Evolutionary conservation across 2,329 filamentous ascomycete species (phyloP).

Genomic region (Exophiala sp.): DNA sequence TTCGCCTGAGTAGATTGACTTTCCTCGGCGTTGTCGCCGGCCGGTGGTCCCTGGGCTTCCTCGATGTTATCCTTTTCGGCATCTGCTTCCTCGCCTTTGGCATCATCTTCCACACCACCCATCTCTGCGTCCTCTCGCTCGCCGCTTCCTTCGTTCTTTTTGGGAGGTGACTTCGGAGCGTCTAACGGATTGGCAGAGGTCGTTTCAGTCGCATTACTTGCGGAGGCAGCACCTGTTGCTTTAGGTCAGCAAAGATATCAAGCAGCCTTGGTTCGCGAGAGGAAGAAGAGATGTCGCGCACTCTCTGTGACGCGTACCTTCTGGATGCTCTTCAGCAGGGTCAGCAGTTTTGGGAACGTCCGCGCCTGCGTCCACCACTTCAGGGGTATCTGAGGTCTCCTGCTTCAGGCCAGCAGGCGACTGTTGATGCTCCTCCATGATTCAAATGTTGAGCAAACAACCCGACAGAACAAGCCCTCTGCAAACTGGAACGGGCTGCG

Average conservation of each 20-base stretch:
- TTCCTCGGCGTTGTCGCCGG: slow-evolving; percentile 44
- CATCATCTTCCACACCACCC: slow-evolving; percentile 54
- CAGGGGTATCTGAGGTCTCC: slow-evolving; percentile 15
- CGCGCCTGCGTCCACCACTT: slow-evolving; percentile 2
- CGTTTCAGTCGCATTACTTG: slow-evolving; percentile 7
- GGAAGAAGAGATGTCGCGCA: neutral
- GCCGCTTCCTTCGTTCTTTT: slow-evolving; percentile 52
- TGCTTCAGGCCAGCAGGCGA: slow-evolving; percentile 18
- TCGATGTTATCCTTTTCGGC: slow-evolving; percentile 40
- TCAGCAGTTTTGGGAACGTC: no score
- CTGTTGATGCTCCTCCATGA: slow-evolving; percentile 11
- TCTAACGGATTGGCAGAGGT: slow-evolving; percentile 38
- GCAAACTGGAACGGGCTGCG: no score
- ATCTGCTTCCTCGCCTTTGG: slow-evolving; percentile 36
- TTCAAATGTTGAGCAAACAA: neutral
- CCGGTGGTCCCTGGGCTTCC: slow-evolving; percentile 36
- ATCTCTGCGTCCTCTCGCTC: slow-evolving; percentile 70
- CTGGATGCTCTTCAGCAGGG: slow-evolving; percentile 1
- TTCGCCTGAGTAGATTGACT: slow-evolving; percentile 64
- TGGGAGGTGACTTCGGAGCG: slow-evolving; percentile 58
- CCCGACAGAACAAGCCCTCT: no score
- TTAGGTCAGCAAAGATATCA: no score
- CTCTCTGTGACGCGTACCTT: slow-evolving; percentile 14
- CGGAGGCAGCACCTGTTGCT: slow-evolving; percentile 7
- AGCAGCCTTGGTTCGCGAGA: no score